phyloP scores from a whole-genome alignment of 768 basidiomycete species.

The Cubamyces lactineus region DNA sequence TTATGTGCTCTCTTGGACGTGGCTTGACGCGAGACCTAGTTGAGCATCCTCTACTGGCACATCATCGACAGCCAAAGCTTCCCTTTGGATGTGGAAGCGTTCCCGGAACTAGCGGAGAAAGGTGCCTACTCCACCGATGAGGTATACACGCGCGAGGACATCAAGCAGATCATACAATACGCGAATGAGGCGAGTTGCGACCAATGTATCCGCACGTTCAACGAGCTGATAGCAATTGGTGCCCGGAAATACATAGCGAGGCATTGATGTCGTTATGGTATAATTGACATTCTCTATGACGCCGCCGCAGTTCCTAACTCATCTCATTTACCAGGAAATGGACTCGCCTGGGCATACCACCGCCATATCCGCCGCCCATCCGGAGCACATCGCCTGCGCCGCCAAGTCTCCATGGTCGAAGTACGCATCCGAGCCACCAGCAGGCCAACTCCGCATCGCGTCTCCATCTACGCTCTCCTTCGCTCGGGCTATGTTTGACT shows the following conservation, averaged over 20 bases:
- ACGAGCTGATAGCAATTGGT: not conserved
- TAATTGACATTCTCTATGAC: not conserved
- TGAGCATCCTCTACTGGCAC: slow-evolving; percentile 87
- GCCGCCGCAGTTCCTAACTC: not conserved
- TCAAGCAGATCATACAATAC: slow-evolving; percentile 64
- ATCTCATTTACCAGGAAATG: slow-evolving; percentile 56
- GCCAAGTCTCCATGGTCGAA: slow-evolving; percentile 56
- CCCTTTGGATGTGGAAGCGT: slow-evolving; percentile 66
- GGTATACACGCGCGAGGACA: slow-evolving; percentile 58
- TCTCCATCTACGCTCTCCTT: slow-evolving; percentile 63
- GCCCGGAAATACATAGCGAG: slow-evolving; percentile 47
- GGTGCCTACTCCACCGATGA: slow-evolving; percentile 67
- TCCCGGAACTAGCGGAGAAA: slow-evolving; percentile 57
- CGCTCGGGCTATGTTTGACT: slow-evolving; percentile 52
- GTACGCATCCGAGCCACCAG: slow-evolving; percentile 74
- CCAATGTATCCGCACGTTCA: not conserved
- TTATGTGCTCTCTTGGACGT: not conserved
- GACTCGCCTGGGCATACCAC: slow-evolving; percentile 87
- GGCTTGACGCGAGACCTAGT: slow-evolving; percentile 37
- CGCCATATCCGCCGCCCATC: slow-evolving; percentile 62
- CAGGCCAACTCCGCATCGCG: slow-evolving; percentile 81
- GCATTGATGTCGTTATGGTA: slow-evolving; percentile 70
- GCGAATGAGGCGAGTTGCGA: slow-evolving; percentile 61
- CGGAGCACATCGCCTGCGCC: slow-evolving; percentile 74
- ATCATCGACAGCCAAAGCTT: slow-evolving; percentile 82